A percentile compares a stretch with the other conserved stretches of the same genome.
phyloP scores from a whole-genome alignment of 2,329 filamentous ascomycete species.

The Tympanopsis confertula region DNA sequence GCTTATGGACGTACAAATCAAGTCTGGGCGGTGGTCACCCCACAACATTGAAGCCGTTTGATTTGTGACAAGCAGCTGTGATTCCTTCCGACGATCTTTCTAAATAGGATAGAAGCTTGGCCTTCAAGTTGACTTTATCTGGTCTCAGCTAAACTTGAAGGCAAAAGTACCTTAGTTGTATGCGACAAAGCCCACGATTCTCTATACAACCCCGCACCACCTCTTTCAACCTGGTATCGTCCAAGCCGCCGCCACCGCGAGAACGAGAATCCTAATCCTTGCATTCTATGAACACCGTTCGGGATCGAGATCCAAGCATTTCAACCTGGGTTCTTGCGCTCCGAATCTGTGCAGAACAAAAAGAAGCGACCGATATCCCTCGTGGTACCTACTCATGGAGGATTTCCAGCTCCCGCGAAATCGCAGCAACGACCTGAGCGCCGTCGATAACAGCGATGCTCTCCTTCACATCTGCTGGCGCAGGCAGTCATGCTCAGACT shows the following conservation, averaged over 20 bases:
- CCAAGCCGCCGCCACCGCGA: background rate
- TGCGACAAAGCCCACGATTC: background rate
- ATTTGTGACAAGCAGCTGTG: background rate
- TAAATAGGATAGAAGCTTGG: background rate
- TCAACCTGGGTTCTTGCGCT: background rate
- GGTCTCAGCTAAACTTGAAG: background rate
- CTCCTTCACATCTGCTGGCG: slow-evolving; percentile 20
- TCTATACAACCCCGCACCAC: background rate
- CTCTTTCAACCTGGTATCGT: background rate
- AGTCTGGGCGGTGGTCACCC: background rate
- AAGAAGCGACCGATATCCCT: too few relatives aligned
- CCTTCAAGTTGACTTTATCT: background rate
- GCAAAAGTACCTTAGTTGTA: background rate
- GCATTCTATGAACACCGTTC: too few relatives aligned
- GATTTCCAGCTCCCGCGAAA: too few relatives aligned
- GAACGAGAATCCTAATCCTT: background rate
- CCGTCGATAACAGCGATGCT: slow-evolving; percentile 8
- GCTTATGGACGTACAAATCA: too few relatives aligned
- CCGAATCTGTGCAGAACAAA: background rate
- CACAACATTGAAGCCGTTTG: background rate
- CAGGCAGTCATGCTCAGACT: slow-evolving; percentile 18
- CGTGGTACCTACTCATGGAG: too few relatives aligned
- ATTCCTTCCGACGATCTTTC: background rate
- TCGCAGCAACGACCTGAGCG: background rate
- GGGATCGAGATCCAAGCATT: background rate